Evolutionary conservation across 805 yeast genomes (phyloP).

Genomic region (Barnettozyma pratensis): DNA sequence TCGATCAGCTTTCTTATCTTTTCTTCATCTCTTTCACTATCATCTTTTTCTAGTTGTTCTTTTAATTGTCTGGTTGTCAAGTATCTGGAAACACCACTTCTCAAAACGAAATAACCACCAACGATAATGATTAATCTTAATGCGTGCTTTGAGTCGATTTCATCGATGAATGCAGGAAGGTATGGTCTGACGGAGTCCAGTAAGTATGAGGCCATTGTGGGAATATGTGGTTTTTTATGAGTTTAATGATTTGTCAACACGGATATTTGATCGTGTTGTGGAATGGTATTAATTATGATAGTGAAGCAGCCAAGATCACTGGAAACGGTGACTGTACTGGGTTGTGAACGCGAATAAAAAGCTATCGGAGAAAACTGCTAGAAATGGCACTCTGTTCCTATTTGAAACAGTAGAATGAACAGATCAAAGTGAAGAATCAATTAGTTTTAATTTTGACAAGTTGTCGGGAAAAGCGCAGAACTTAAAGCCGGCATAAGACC

Average conservation of each 20-base stretch:
- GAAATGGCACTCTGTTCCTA: no score
- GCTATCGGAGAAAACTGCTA: no score
- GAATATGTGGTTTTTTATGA: not conserved
- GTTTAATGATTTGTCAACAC: not conserved
- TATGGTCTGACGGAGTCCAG: conserved; percentile 5
- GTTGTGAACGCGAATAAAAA: no score
- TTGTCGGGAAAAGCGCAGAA: not conserved
- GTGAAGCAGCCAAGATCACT: no score
- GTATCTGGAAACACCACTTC: conserved; percentile 52
- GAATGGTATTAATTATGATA: no score
- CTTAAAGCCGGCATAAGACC: not conserved
- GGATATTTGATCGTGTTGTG: not conserved
- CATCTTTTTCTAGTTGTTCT: conserved; percentile 45
- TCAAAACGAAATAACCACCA: conserved; percentile 58
- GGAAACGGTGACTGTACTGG: no score
- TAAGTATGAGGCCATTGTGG: not conserved
- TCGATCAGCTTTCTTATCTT: conserved; percentile 29
- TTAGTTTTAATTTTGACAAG: not conserved
- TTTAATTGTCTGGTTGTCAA: conserved; percentile 54
- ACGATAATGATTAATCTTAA: conserved; percentile 45
- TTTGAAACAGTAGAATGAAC: no score
- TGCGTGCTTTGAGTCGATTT: conserved; percentile 40
- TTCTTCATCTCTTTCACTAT: conserved; percentile 33
- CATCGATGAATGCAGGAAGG: conserved; percentile 26
- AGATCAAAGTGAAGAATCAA: not conserved